Percentiles rank a stretch among this genome's conserved stretches.
Conservation (phyloP, 371 early-diverging fungal species). For the Hamiltosporidium tvaerminnensis region DNA sequence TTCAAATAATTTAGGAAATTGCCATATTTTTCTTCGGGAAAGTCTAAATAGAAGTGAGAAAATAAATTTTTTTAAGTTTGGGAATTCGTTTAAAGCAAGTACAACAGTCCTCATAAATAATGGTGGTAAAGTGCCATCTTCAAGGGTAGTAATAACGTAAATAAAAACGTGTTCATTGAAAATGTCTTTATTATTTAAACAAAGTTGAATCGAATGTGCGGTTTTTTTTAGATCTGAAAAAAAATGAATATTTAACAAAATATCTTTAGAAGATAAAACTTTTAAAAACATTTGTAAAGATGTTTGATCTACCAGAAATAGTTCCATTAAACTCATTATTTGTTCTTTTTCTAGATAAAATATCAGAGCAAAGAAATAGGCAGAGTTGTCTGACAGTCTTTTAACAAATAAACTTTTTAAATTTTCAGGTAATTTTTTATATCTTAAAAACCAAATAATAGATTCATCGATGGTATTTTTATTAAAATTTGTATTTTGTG, state of each 20-base stretch:
- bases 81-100: slow-evolving; percentile 10
- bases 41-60: slow-evolving; percentile 17
- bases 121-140: slow-evolving; percentile 11
- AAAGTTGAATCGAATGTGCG: not conserved
- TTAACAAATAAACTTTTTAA: too few species aligned
- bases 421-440: too few species aligned
- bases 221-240: not conserved
- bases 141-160: slow-evolving; percentile 13
- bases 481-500: too few species aligned
- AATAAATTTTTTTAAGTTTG: slow-evolving; percentile 20
- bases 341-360: too few species aligned
- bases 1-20: slow-evolving; percentile 4
- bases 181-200: not conserved
- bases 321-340: too few species aligned
- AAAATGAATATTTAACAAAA: not conserved
- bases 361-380: too few species aligned
- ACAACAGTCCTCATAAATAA: slow-evolving; percentile 20
- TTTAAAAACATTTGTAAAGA: too few species aligned
- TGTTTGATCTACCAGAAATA: too few species aligned
- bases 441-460: too few species aligned
- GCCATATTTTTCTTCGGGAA: slow-evolving; percentile 12
- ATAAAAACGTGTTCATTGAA: slow-evolving; percentile 23
- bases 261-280: not conserved
- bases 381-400: too few species aligned
- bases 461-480: too few species aligned